These are phyloP conservation scores for Alloteropsis semialata DNA, from an alignment of 176 grass and related monocot genomes.

Conservation along the genomic window DNA sequence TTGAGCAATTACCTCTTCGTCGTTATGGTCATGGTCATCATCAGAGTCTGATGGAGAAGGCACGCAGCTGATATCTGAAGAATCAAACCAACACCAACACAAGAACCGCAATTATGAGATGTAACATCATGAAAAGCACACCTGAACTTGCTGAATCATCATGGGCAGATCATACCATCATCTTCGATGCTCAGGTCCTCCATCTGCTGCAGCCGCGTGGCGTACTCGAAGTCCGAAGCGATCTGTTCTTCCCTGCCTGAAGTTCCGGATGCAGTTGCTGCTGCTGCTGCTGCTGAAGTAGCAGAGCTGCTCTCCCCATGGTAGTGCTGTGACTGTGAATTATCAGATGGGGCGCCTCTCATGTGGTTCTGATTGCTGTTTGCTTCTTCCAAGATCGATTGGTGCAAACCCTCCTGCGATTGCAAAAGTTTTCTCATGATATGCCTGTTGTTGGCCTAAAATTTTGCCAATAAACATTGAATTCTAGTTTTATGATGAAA, in stretches of 20 bases:
- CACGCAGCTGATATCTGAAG: slow-evolving; percentile 51
- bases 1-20: slow-evolving; percentile 49
- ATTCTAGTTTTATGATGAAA: background rate
- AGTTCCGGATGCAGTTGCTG: background rate
- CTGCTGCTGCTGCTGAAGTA: background rate
- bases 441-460: background rate
- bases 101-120: background rate
- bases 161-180: slow-evolving; percentile 23
- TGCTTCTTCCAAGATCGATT: slow-evolving; percentile 26
- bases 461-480: background rate
- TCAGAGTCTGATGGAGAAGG: slow-evolving; percentile 53
- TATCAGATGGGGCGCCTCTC: slow-evolving; percentile 6
- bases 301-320: slow-evolving; percentile 35
- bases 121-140: background rate
- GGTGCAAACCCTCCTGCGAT: slow-evolving; percentile 43
- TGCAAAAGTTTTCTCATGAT: background rate
- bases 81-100: slow-evolving; percentile 1
- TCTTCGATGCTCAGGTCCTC: slow-evolving; percentile 35
- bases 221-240: slow-evolving; percentile 43
- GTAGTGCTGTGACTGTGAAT: slow-evolving; percentile 30
- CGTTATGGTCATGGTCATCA: slow-evolving; percentile 2
- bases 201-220: slow-evolving; percentile 55
- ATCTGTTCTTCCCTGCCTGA: slow-evolving; percentile 41
- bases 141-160: background rate
- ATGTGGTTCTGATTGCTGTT: background rate